Percentiles rank a stretch among this genome's conserved stretches.
Evolutionary conservation across 371 early-diverging fungal genomes (phyloP).

Genomic region (Chytridium lagenaria): DNA sequence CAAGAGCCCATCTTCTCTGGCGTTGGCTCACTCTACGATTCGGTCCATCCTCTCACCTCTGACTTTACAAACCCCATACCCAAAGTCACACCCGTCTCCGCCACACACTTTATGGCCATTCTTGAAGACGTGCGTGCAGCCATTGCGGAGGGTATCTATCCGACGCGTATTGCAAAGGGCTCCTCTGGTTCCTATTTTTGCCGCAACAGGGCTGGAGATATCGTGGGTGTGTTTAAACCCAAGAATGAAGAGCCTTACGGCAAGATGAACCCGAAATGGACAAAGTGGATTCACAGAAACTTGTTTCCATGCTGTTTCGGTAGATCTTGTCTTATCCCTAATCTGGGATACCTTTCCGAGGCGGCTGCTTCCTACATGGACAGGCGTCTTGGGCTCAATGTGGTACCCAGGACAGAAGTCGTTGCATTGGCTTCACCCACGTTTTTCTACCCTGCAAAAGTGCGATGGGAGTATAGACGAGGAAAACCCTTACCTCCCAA

Average conservation of each 20-base stretch:
- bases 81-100: constrained; percentile 50
- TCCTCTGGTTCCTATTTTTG: constrained; percentile 93
- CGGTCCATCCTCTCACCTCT: constrained; percentile 8
- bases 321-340: constrained; percentile 85
- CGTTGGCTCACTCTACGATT: background rate
- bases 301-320: constrained; percentile 91
- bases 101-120: constrained; percentile 62
- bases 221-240: constrained; percentile 91
- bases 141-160: constrained; percentile 72
- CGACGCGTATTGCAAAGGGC: constrained; percentile 67
- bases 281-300: constrained; percentile 90
- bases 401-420: constrained; percentile 87
- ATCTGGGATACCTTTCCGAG: constrained; percentile 88
- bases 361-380: constrained; percentile 84
- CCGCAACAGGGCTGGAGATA: constrained; percentile 69
- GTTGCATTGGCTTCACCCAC: constrained; percentile 73
- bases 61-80: constrained; percentile 12
- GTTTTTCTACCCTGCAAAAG: constrained; percentile 71
- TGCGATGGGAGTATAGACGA: constrained; percentile 45
- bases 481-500: constrained; percentile 70
- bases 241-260: constrained; percentile 96
- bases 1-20: constrained; percentile 18
- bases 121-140: constrained; percentile 75
- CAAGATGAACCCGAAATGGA: constrained; percentile 90
- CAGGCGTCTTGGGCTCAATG: constrained; percentile 72